A percentile compares a stretch with the other conserved stretches of the same genome.
Evolutionary conservation across 768 basidiomycete species (phyloP).

Genomic region (Rickenella mellea): DNA sequence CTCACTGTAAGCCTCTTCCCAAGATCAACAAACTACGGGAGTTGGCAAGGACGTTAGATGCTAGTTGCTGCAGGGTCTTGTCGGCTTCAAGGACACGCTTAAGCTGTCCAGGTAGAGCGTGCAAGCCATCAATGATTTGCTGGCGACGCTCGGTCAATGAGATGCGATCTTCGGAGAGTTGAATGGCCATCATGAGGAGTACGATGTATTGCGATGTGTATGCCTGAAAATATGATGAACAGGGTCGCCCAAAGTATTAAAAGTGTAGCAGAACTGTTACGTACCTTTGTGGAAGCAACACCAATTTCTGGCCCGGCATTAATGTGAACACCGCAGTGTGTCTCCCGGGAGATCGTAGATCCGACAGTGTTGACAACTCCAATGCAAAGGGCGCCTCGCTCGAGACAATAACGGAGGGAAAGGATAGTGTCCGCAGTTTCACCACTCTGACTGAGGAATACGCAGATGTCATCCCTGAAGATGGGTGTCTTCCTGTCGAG

Average conservation of each 20-base stretch:
- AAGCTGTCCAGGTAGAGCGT: slow-evolving; percentile 84
- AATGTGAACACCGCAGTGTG: slow-evolving; percentile 99
- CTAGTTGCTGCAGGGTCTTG: slow-evolving; percentile 66
- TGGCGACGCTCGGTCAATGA: slow-evolving; percentile 84
- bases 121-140: slow-evolving; percentile 88
- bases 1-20: slow-evolving; percentile 95
- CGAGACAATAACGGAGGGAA: slow-evolving; percentile 91
- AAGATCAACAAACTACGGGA: slow-evolving; percentile 89
- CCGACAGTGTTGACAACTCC: slow-evolving; percentile 99
- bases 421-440: slow-evolving; percentile 98
- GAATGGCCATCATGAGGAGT: slow-evolving; percentile 95
- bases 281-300: slow-evolving; percentile 94
- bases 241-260: neutral
- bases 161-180: slow-evolving; percentile 94
- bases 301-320: slow-evolving; percentile 99
- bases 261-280: slow-evolving; percentile 7
- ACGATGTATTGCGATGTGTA: slow-evolving; percentile 99
- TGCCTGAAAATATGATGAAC: slow-evolving; percentile 38
- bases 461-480: slow-evolving; percentile 95
- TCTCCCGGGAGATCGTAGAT: slow-evolving; percentile 94
- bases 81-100: slow-evolving; percentile 80
- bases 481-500: slow-evolving; percentile 98
- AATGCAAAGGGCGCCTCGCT: slow-evolving; percentile 91
- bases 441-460: slow-evolving; percentile 95
- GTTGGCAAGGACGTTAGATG: slow-evolving; percentile 61